Percentiles rank a stretch among this genome's conserved stretches.
Evolutionary conservation across 2,329 filamentous ascomycete species (phyloP).

Genomic region (Colletotrichum australisinense): DNA sequence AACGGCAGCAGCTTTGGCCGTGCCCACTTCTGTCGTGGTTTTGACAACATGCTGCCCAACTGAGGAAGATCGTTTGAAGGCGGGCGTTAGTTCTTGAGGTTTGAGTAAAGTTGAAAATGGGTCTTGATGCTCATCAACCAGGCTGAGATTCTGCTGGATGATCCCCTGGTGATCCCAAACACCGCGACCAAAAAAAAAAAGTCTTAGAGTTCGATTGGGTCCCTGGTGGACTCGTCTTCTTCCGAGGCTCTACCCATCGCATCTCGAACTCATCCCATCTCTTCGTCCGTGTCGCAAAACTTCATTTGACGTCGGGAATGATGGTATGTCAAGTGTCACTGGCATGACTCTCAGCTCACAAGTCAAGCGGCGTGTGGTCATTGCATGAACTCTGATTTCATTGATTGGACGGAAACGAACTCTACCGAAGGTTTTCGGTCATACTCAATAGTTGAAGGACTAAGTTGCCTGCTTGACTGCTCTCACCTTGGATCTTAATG

Average conservation of each 20-base stretch:
- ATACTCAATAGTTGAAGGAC: neutral
- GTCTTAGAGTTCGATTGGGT: neutral
- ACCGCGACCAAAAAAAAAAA: neutral
- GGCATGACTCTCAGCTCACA: neutral
- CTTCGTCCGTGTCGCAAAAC: neutral
- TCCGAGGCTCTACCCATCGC: neutral
- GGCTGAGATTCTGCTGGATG: conserved; percentile 7
- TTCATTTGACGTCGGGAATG: conserved; percentile 4
- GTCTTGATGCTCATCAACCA: neutral
- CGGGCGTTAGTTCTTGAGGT: neutral
- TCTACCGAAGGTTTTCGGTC: neutral
- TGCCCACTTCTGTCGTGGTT: conserved; percentile 19
- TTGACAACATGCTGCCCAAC: neutral
- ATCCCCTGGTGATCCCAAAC: conserved; percentile 31
- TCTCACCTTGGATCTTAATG: too few species aligned
- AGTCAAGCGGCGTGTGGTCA: neutral
- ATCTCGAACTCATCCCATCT: conserved; percentile 5
- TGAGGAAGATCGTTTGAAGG: neutral
- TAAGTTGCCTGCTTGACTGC: too few species aligned
- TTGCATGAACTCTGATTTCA: conserved; percentile 1
- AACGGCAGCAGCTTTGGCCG: conserved; percentile 22
- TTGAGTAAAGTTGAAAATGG: neutral
- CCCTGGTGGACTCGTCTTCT: neutral
- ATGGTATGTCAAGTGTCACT: conserved; percentile 17
- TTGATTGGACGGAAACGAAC: conserved; percentile 6